Evolutionary conservation across 2,329 filamentous ascomycete species (phyloP), one percentile per base, ranked within the genome.

Genomic region (Hypoxylon sp.): DNA sequence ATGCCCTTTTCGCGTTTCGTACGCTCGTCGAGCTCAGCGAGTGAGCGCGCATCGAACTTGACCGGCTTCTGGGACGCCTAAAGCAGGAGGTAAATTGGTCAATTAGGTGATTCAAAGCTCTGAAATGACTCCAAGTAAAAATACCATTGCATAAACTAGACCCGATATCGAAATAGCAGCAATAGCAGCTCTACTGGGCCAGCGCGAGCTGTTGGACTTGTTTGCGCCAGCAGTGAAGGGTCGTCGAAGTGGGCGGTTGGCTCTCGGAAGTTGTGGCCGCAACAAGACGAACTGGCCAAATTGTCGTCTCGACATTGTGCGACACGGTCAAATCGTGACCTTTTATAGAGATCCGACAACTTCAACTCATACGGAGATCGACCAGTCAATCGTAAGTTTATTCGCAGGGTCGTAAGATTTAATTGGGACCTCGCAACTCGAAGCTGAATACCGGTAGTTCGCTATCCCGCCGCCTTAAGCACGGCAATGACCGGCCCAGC

Each of bases 1-100:
- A 98, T 86, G 69, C 89, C 88, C 61, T 88, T 86, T 78, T 96
- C 91, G 67, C 91, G 90, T 81, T 96, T 97, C 71, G 88, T 86
- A 67, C 93, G 85, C 69, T 88, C 89, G 79, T 98, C 96, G 74
- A 92, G 89, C 76, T 97, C 92, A 73, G 93, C 94, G 71, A 97
- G 92, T 41, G 91, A 87, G 29, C 91, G 85, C 48, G 81, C 75
- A 73, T 94, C 91, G 74, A 88, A 81, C 58, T 81, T 78, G 61
- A 80, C 71, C 55, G 81, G 77, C 61, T 82, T 79, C 53, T 79
- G 76, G 64, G 77, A 72, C 57, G 81, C 76, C 83, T 87, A 73
- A 23, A 66, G 23, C 25, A 37, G 23, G 23, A 46, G 29, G n/a
- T 16, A 45, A 5, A 41, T 16, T 37, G 41, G 63, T 75, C 67